Base-by-base conservation (phyloP, 2,329 filamentous ascomycete genomes). In the Cercospora nicotianae region DNA sequence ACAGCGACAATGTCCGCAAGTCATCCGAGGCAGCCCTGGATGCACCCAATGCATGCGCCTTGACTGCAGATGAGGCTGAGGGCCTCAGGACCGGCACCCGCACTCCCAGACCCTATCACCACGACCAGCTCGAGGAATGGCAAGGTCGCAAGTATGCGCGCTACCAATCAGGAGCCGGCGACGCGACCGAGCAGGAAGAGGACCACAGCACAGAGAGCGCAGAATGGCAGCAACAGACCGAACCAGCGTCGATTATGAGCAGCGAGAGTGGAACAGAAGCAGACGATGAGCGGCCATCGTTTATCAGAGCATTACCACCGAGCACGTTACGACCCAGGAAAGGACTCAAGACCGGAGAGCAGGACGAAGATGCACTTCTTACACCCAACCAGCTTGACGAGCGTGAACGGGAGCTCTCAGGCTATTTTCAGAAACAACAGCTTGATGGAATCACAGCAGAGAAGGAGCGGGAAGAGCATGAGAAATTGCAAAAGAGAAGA, bases 221-320 rank as follows among this genome's bases (percentile, higher is more conserved):
- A 58, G 53, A 67, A 58, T 69, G 65, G 69, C 65, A 72, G 57
- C 55, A 69, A 64, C 63, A 68, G 31, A 73, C 72, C 71, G 70
- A 69, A 68, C 70, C 67, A 60, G 58, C 63, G 62, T 87, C 87
- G 4, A 84, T 85, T 1, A 85, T 88, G 1, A 87, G 87, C 10
- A 97, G 92, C 78, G 94, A 97, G 73, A 97, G 93, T 78, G 94
- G 94, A 26, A 96, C 94, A 18, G 94, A 98, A 78, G 94, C 94
- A 45, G 94, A 97, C 75, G 94, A 98, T 81, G 94, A 98, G 79
- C 91, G 94, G 70, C 84, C 53, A 79, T 81, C 10, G 5, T 90
- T 94, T 73, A 83, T 97, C 66, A 95, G 91, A 78, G 91, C 93
- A 0, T 82, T 97, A 23, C 94, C 94, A 1, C 92, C 94, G 2